Percentiles rank a stretch among this genome's conserved stretches.
These are phyloP conservation scores for Liquidambar formosana DNA, from an alignment of 164 flowering plant genomes.

Conservation along the genomic window DNA sequence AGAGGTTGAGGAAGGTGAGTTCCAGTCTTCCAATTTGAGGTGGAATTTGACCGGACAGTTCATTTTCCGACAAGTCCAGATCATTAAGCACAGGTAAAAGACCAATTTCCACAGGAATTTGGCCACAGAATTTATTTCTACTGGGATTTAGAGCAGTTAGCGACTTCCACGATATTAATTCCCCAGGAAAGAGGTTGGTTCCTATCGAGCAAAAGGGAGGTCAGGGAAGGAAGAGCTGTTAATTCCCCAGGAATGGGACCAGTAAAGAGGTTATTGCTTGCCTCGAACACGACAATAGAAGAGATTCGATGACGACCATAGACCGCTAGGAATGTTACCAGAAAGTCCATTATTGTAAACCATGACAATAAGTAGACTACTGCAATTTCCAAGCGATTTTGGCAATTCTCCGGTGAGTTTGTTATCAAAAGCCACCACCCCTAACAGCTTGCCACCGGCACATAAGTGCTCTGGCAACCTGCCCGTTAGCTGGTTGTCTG, in stretches of 20 bases:
- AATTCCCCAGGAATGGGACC: conserved; percentile 49
- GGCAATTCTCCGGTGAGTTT: conserved; percentile 36
- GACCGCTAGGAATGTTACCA: conserved; percentile 22
- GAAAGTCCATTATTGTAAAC: conserved; percentile 30
- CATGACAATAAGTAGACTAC: conserved; percentile 11
- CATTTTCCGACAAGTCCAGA: conserved; percentile 52
- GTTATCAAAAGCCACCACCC: conserved; percentile 31
- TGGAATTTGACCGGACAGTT: conserved; percentile 53
- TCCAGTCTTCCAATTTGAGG: conserved; percentile 21
- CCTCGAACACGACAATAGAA: conserved; percentile 29
- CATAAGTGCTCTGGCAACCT: conserved; percentile 51
- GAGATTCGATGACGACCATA: conserved; percentile 45
- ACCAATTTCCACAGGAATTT: conserved; percentile 42
- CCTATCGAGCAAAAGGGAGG: conserved; percentile 40
- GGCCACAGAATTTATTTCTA: conserved; percentile 43
- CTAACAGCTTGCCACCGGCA: conserved; percentile 21
- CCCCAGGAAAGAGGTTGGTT: conserved; percentile 46
- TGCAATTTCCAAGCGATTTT: conserved; percentile 32
- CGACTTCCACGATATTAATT: conserved; percentile 43
- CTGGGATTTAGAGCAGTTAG: conserved; percentile 38
- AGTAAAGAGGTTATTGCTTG: conserved; percentile 46
- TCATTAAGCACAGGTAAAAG: conserved; percentile 27
- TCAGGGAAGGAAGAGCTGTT: conserved; percentile 30
- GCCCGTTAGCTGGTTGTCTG: conserved; percentile 39
- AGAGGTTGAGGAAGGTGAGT: conserved; percentile 41